Base-by-base conservation (phyloP, 495 filamentous ascomycete genomes). In the Aspergillus sclerotioniger region DNA sequence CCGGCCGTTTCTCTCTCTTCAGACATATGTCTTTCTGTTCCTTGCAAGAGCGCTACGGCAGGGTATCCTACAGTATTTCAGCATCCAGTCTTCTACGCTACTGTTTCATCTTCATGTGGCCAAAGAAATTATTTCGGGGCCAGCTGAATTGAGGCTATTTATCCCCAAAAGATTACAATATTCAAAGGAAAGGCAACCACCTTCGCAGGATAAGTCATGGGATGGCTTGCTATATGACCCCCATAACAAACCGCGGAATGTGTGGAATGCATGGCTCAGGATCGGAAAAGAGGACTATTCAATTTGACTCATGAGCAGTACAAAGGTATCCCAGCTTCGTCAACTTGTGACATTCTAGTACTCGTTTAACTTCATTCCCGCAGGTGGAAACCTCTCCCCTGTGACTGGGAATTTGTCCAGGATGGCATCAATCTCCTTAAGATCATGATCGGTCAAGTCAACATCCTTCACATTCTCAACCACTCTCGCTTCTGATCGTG, bases 401-500 rank as follows among this genome's bases (percentile, higher is more conserved):
- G 20, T 43, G 13, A 46, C 39, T 0, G 51, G 51, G 17, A 53
- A 54, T 17, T 41, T 19, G 15, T 47, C 29, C 29, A 62, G 51
- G 44, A 55, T 77, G n/a, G 54, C 60, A 35, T 82, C 71, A 35
- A 87, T 80, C 58, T 75, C 68, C 17, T 62, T 63, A 69, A 81
- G 64, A 62, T 86, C 83, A 8, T 72, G 72, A 12, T 76, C 69
- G 3, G 67, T 74, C 43, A 86, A 59, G 0, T 76, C 66, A 0
- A 85, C 69, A n/a, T 68, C 41, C 13, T 61, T 68, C 3, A 65
- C 51, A 66, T 87, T 87, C 84, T 82, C 17, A 57, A 43, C 1
- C 21, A 85, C 73, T 10, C 80, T 70, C 5, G 54, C 69, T 8
- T 59, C 71, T 0, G 71, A 77, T 33, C 81, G 84, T n/a, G 87